A percentile compares a stretch with the other conserved stretches of the same genome.
Evolutionary conservation across 148 eudicot genomes (phyloP).

Genomic region (Diospyros lotus): DNA sequence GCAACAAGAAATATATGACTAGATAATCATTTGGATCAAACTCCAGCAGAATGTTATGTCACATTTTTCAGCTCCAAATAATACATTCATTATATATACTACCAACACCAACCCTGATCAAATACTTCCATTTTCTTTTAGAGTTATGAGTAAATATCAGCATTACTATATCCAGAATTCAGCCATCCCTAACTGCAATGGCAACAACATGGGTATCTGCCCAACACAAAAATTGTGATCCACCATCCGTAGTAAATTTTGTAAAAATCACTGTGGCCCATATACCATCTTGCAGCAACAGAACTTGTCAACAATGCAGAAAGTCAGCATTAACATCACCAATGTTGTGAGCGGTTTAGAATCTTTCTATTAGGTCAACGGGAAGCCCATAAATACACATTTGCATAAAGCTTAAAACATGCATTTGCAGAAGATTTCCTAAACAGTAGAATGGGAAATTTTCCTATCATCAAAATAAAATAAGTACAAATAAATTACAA

Average conservation of each 20-base stretch:
- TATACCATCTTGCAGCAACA: too few relatives aligned
- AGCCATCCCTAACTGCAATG: too few relatives aligned
- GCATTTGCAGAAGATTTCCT: too few relatives aligned
- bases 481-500: too few relatives aligned
- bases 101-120: neutral
- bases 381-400: too few relatives aligned
- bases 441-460: too few relatives aligned
- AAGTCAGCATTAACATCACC: too few relatives aligned
- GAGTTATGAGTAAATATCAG: neutral
- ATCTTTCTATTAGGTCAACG: too few relatives aligned
- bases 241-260: neutral
- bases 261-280: neutral
- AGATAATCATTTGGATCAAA: neutral
- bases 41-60: neutral
- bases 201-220: neutral
- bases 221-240: neutral
- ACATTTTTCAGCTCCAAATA: neutral
- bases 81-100: neutral
- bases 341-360: too few relatives aligned
- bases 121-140: neutral
- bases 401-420: too few relatives aligned
- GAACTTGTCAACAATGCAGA: too few relatives aligned
- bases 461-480: too few relatives aligned
- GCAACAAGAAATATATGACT: neutral
- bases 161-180: neutral